Evolutionary conservation across 495 filamentous ascomycete genomes (phyloP), one percentile per base, ranked within the genome.

Genomic region (Parathielavia appendiculata): DNA sequence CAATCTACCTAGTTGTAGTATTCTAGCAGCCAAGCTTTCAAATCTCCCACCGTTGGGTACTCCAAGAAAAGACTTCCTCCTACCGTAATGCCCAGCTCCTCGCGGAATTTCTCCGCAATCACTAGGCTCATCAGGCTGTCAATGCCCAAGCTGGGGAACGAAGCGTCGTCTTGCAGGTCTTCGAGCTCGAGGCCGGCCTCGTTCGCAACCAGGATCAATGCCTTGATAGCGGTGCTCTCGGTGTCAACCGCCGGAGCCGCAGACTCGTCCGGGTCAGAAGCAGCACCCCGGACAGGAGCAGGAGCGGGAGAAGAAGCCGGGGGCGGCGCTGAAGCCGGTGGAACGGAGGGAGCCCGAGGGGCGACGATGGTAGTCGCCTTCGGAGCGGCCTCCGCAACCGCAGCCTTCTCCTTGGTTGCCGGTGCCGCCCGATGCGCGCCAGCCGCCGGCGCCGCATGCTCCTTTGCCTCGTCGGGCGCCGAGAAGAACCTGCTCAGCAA

Each of bases 61-160:
- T 79, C 76, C 7, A 77, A 38, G 56, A 80, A 78, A 1, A 80
- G 41, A 35, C 59, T 65, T 10, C 66, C 62, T 12, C 54, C 51
- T 8, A 83, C 61, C 0, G 67, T 64, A 8, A 81, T 35, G 4
- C 60, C 66, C n/a, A 83, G 70, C 49, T 76, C 71, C 48, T 79
- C 78, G 1, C 71, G 66, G 45, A 78, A 65, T 16, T 66, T 60
- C 10, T 70, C 64, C 4, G 63, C 57, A 17, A 81, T 73, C 22
- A 71, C 70, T 20, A 83, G 62, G 4, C 69, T 66, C 50, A 79
- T 63, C 17, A 83, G 72, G 4, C 73, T 78, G 58, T 83, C 79
- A 7, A 82, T 59, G 2, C 79, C 79, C 32, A 78, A 55, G 54
- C 76, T 75, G 13, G 72, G 60, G 41, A 80, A 73, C 23, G 51